Conservation (phyloP, 2,329 filamentous ascomycete genomes). For the Lecanosticta acicola region DNA sequence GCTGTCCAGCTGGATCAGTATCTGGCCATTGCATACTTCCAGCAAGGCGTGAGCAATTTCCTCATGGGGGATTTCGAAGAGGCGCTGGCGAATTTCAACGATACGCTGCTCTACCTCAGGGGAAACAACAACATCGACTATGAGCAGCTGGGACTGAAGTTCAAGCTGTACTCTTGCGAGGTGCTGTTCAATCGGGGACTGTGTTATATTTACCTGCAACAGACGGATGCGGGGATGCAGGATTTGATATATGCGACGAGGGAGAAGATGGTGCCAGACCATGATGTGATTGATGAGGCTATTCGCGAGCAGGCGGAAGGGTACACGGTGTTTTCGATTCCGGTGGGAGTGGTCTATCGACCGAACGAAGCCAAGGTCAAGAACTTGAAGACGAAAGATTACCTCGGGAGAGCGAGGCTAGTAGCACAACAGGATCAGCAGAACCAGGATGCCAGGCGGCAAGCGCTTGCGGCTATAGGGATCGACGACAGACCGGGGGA, state of each 20-base stretch:
- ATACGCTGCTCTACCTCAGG: conserved; percentile 86
- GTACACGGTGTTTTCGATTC: conserved; percentile 97
- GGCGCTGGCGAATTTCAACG: conserved; percentile 96
- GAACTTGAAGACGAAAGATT: conserved; percentile 96
- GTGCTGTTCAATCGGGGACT: conserved; percentile 95
- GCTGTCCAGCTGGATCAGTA: conserved; percentile 89
- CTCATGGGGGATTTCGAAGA: conserved; percentile 95
- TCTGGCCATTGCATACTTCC: conserved; percentile 95
- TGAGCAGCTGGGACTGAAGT: conserved; percentile 87
- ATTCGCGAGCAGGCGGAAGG: conserved; percentile 93
- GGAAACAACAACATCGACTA: conserved; percentile 98
- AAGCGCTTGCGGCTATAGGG: conserved; percentile 42
- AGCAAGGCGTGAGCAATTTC: conserved; percentile 97
- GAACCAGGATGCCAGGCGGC: conserved; percentile 24
- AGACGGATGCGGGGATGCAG: conserved; percentile 83
- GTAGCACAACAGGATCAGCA: conserved; percentile 60
- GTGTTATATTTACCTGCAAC: conserved; percentile 94
- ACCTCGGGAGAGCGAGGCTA: conserved; percentile 89
- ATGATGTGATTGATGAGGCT: conserved; percentile 96
- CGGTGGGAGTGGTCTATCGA: conserved; percentile 88
- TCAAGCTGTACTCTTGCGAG: conserved; percentile 95
- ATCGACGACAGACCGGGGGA: conserved; percentile 77
- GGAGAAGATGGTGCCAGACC: conserved; percentile 92
- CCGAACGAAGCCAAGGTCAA: conserved; percentile 98
- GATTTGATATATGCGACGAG: conserved; percentile 87